Evolutionary conservation across 164 flowering plant genomes (phyloP).

Genomic region (Piper longum): DNA sequence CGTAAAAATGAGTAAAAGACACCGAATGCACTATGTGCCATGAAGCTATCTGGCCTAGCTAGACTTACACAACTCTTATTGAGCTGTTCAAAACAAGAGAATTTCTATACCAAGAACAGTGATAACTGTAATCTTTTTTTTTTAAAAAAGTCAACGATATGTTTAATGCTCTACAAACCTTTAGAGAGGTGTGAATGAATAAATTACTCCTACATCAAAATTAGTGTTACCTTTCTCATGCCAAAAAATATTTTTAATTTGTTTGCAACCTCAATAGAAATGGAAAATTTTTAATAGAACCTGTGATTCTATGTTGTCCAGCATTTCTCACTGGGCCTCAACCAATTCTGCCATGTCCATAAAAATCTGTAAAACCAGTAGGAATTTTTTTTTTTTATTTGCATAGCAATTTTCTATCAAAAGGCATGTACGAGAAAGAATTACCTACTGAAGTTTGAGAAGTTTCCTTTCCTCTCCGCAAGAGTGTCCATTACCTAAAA

Average conservation of each 20-base stretch:
- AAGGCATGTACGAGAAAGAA: background rate
- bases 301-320: constrained; percentile 9
- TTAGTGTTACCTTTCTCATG: too few relatives aligned
- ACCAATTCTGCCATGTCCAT: constrained; percentile 9
- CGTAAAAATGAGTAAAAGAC: too few relatives aligned
- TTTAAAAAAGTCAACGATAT: background rate
- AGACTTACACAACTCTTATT: background rate
- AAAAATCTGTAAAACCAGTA: constrained; percentile 2
- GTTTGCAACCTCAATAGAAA: background rate
- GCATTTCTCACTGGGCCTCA: constrained; percentile 7
- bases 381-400: background rate
- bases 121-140: background rate
- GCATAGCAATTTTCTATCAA: background rate
- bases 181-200: too few relatives aligned
- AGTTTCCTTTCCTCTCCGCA: constrained; percentile 11
- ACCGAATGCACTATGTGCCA: background rate
- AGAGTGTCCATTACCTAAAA: constrained; percentile 8
- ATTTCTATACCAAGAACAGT: background rate
- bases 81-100: background rate
- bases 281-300: background rate
- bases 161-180: background rate
- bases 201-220: too few relatives aligned
- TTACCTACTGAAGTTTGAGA: constrained; percentile 8
- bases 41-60: background rate
- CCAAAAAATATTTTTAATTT: too few relatives aligned